Evolutionary conservation across 2,329 filamentous ascomycete genomes (phyloP).

Genomic region (Pseudogymnoascus pannorum): DNA sequence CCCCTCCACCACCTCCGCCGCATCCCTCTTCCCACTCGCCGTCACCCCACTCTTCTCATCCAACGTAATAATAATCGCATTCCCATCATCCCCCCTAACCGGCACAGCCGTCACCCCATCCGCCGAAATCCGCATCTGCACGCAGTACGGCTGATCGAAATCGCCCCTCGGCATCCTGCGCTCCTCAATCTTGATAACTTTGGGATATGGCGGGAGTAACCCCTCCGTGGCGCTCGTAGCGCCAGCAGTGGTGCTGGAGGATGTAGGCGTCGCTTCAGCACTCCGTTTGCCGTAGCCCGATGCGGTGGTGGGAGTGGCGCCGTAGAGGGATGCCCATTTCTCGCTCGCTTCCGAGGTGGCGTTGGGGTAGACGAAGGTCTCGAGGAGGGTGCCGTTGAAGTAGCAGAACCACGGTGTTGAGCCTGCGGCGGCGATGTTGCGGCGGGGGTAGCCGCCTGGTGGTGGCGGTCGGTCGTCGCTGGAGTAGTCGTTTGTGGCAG

Average conservation of each 20-base stretch:
- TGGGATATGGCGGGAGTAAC: slow-evolving; percentile 42
- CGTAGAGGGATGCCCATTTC: neutral
- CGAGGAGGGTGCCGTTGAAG: slow-evolving; percentile 61
- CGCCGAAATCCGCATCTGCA: slow-evolving; percentile 54
- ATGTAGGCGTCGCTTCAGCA: too few relatives aligned
- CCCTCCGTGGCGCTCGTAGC: too few relatives aligned
- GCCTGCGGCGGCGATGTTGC: slow-evolving; percentile 39
- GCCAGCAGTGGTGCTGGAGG: too few relatives aligned
- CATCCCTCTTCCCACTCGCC: neutral
- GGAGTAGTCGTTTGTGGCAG: neutral
- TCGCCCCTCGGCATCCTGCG: slow-evolving; percentile 36
- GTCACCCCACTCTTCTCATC: neutral
- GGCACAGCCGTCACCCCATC: slow-evolving; percentile 33
- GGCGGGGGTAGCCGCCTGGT: slow-evolving; percentile 10
- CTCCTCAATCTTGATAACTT: slow-evolving; percentile 59
- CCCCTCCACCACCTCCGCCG: too few relatives aligned
- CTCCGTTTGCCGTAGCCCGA: too few relatives aligned
- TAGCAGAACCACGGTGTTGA: slow-evolving; percentile 63
- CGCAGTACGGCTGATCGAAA: slow-evolving; percentile 49
- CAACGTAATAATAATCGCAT: neutral
- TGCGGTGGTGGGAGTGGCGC: neutral
- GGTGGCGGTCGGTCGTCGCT: too few relatives aligned
- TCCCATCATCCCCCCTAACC: slow-evolving; percentile 12
- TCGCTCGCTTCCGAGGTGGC: neutral
- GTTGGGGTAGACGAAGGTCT: slow-evolving; percentile 59